Evolutionary conservation across 176 grass and related monocot species (phyloP).

Genomic region (Triticum dicoccoides): DNA sequence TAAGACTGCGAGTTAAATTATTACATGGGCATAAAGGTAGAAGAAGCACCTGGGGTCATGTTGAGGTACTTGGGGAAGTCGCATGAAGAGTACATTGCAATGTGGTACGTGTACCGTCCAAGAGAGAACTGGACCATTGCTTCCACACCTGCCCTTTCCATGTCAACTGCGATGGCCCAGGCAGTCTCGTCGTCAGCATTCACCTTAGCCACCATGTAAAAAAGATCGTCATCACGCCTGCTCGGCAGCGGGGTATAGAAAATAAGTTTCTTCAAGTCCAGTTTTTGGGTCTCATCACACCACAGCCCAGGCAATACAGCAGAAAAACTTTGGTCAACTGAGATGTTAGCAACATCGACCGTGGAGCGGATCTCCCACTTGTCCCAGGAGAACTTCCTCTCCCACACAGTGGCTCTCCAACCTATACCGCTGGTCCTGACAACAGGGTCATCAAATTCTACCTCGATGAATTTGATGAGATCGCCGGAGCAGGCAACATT

Average conservation of each 20-base stretch:
- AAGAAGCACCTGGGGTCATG: background rate
- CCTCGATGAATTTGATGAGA: background rate
- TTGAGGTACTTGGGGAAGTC: constrained; percentile 4
- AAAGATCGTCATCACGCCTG: background rate
- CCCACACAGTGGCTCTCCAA: constrained; percentile 5
- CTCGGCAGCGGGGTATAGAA: background rate
- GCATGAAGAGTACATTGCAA: background rate
- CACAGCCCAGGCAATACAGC: background rate
- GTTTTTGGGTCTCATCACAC: background rate
- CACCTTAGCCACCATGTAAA: background rate
- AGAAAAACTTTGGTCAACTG: background rate
- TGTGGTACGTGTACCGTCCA: background rate
- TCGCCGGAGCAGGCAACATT: background rate
- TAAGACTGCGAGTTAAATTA: background rate
- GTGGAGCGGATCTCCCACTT: background rate
- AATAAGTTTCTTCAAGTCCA: background rate
- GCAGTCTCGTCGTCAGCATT: background rate
- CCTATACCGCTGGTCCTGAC: background rate
- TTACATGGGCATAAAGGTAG: background rate
- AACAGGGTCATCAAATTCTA: background rate
- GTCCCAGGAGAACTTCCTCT: background rate
- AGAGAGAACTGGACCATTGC: background rate
- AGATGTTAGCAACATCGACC: background rate
- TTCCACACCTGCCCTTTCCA: background rate
- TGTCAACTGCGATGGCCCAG: background rate